Base-by-base conservation (phyloP, 495 filamentous ascomycete genomes). In the Terfezia boudieri region DNA sequence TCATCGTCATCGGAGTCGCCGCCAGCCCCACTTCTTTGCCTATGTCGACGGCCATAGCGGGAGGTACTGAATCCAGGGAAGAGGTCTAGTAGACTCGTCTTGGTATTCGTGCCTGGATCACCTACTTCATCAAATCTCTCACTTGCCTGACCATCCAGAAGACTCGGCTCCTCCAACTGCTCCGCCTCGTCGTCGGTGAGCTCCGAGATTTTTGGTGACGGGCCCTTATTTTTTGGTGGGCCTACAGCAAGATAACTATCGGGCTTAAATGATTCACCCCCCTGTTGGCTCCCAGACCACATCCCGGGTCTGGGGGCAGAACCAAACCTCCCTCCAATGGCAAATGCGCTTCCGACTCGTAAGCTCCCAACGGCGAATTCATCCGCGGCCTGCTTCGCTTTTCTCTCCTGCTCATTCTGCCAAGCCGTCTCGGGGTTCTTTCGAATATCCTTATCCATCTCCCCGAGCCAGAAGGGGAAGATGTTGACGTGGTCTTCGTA, bases 401-500 rank as follows among this genome's bases (percentile, higher is more conserved):
- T 81, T 53, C 81, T 77, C 49, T 80, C 75, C 60, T 87, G 81
- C 66, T 94, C 89, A 61, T 86, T 84, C 53, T 90, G 81, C 66
- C 93, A 96, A 1, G 92, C 90, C 36, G 76, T 75, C 63, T 90
- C 80, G 2, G 90, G 90, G 64, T 98, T 90, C 59, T 82, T 83
- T 53, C 86, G 78, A 60, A 98, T 96, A 61, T 98, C 90, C 37
- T 76, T 84, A 58, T 94, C 89, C 9, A 95, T 70, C 53, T 88
- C 83, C 56, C 80, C 75, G 4, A 95, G 76, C 90, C 90, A 98
- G 73, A 96, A 94, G 5, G 90, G 90, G 55, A 98, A 79, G 55
- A 75, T 85, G 69, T 96, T 96, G 66, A 98, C 89, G 64, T 93
- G 72, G 64, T 96, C 92, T 56, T 96, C 92, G 61, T 94, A 96